Evolutionary conservation across 2,329 filamentous ascomycete species (phyloP).

Genomic region (Teratosphaeria pseudoeucalypti): DNA sequence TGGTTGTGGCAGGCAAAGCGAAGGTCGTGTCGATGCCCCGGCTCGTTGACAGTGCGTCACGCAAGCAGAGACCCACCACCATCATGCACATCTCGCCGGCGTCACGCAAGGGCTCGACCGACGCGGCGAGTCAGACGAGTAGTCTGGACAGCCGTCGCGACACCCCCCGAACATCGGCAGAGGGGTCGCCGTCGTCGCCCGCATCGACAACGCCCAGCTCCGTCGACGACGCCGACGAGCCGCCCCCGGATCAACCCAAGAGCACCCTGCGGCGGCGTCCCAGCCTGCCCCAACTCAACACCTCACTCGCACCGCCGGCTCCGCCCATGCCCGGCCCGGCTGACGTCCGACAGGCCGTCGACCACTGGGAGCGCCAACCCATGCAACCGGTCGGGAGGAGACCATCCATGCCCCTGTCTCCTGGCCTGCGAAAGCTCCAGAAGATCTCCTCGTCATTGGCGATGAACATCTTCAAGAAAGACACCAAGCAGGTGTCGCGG

Average conservation of each 20-base stretch:
- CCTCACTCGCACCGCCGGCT: neutral
- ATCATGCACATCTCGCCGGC: neutral
- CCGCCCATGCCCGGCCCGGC: neutral
- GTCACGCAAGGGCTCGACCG: slow-evolving; percentile 1
- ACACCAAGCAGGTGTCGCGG: slow-evolving; percentile 1
- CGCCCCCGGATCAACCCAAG: slow-evolving; percentile 2
- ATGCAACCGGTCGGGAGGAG: neutral
- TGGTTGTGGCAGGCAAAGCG: slow-evolving; percentile 20
- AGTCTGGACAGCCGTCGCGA: slow-evolving; percentile 8
- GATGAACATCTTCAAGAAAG: slow-evolving; percentile 11
- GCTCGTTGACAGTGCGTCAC: slow-evolving; percentile 5
- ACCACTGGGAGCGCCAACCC: neutral
- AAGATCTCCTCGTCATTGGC: slow-evolving; percentile 15
- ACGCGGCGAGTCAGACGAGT: slow-evolving; percentile 5
- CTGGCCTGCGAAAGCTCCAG: slow-evolving; percentile 7
- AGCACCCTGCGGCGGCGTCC: slow-evolving; percentile 1
- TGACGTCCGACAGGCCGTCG: neutral
- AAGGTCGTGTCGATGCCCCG: slow-evolving; percentile 20
- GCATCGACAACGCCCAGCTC: slow-evolving; percentile 16
- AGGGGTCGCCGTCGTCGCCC: slow-evolving; percentile 5
- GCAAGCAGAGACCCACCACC: neutral
- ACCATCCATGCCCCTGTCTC: neutral
- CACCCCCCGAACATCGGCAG: slow-evolving; percentile 5
- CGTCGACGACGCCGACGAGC: slow-evolving; percentile 3
- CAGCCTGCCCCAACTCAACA: slow-evolving; percentile 1